Evolutionary conservation across 164 flowering plant genomes (phyloP).

Genomic region (Protea cynaroides): DNA sequence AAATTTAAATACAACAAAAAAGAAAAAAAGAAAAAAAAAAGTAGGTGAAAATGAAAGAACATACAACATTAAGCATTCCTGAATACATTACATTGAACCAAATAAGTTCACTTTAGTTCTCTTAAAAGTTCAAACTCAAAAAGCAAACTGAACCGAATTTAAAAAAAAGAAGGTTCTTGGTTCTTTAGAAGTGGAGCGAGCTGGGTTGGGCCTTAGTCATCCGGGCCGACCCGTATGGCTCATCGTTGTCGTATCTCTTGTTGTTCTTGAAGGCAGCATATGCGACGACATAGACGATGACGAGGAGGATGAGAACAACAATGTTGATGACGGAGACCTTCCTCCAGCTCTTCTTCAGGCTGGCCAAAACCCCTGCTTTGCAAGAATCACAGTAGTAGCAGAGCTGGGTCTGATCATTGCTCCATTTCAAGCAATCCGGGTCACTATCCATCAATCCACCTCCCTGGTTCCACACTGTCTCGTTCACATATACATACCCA

Average conservation of each 20-base stretch:
- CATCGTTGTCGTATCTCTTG: constrained; percentile 65
- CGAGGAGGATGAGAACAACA: constrained; percentile 60
- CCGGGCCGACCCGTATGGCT: constrained; percentile 62
- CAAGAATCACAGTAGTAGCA: constrained; percentile 84
- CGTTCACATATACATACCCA: constrained; percentile 51
- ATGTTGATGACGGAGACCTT: constrained; percentile 85
- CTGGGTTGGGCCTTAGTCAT: constrained; percentile 85
- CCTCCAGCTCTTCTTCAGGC: constrained; percentile 90
- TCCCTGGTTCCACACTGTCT: constrained; percentile 58
- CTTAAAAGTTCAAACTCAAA: too few relatives aligned
- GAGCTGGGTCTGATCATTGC: constrained; percentile 60
- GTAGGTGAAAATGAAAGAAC: neutral
- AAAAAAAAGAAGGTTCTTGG: neutral
- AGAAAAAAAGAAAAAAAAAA: neutral
- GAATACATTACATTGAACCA: too few relatives aligned
- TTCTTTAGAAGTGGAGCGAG: constrained; percentile 40
- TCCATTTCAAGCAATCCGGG: constrained; percentile 63
- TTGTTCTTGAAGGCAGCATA: constrained; percentile 75
- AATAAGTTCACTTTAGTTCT: constrained; percentile 9
- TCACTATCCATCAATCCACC: constrained; percentile 26
- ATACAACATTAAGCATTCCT: too few relatives aligned
- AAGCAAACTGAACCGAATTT: too few relatives aligned
- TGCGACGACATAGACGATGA: constrained; percentile 59
- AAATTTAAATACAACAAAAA: neutral
- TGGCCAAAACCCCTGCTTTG: constrained; percentile 86